Evolutionary conservation across 2,329 filamentous ascomycete species (phyloP).

Genomic region (Diaporthe longicolla): DNA sequence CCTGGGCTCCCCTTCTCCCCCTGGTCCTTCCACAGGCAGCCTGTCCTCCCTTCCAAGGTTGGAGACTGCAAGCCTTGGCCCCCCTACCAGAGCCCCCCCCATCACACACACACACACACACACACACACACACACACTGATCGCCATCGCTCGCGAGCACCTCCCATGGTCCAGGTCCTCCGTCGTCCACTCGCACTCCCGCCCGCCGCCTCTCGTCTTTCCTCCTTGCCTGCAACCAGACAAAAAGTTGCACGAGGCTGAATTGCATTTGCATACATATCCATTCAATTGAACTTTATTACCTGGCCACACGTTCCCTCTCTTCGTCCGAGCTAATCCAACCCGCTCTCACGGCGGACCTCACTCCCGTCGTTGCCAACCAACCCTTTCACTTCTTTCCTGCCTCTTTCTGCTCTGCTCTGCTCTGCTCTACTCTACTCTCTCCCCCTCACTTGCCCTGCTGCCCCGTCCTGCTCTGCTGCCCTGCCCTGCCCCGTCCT

Average conservation of each 20-base stretch:
- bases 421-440: constrained; percentile 23
- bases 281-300: constrained; percentile 35
- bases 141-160: constrained; percentile 34
- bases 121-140: constrained; percentile 13
- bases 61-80: constrained; percentile 27
- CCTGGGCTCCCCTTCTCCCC: constrained; percentile 24
- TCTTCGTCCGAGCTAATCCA: constrained; percentile 35
- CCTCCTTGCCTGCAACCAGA: constrained; percentile 32
- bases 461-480: not conserved
- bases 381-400: constrained; percentile 36
- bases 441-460: constrained; percentile 25
- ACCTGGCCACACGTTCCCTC: constrained; percentile 34
- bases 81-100: constrained; percentile 23
- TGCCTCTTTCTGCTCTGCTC: constrained; percentile 28
- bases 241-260: constrained; percentile 38
- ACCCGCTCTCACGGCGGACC: constrained; percentile 36
- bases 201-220: constrained; percentile 33
- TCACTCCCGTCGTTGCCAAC: constrained; percentile 34
- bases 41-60: constrained; percentile 29
- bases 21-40: constrained; percentile 10
- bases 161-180: constrained; percentile 31
- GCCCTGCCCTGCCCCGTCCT: constrained; percentile 5
- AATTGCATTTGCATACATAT: constrained; percentile 29
- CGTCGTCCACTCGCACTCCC: constrained; percentile 28
- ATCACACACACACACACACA: constrained; percentile 7